Conservation (phyloP, 2,329 filamentous ascomycete genomes). For the Colletotrichum sp. region DNA sequence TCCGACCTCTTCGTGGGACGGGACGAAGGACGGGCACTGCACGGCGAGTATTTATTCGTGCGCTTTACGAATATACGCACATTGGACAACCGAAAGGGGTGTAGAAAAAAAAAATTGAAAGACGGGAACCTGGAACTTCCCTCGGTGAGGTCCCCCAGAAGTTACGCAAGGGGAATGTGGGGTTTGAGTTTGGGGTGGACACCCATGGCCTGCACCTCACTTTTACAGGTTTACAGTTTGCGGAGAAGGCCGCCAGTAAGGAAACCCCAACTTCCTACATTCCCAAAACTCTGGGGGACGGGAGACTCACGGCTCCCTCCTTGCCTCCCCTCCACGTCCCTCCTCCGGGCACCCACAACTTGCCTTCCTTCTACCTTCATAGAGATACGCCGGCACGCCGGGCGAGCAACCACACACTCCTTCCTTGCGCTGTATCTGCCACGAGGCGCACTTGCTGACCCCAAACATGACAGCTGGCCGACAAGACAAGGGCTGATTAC, state of each 20-base stretch:
- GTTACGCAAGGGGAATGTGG: conserved; percentile 11
- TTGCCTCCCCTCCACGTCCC: not conserved
- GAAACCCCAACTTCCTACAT: conserved; percentile 3
- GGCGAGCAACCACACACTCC: not conserved
- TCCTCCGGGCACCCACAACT: not conserved
- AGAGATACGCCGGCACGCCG: not conserved
- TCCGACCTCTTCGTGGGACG: not conserved
- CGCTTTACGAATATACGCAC: not conserved
- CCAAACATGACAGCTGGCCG: not conserved
- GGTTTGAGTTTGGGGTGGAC: not conserved
- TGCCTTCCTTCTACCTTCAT: not conserved
- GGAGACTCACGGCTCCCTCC: not conserved
- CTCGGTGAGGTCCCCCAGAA: not conserved
- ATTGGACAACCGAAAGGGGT: not conserved
- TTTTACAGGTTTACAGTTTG: conserved; percentile 1
- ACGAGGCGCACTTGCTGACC: not conserved
- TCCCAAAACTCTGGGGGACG: conserved; percentile 11
- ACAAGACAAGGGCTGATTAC: conserved; percentile 2
- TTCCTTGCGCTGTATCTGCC: not conserved
- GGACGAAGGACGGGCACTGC: not conserved
- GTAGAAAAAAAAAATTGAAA: not conserved
- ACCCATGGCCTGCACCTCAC: not conserved
- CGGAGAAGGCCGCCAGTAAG: conserved; percentile 9
- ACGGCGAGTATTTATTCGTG: not conserved
- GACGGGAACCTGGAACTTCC: not conserved